Percentiles rank a stretch among this genome's conserved stretches.
phyloP scores from a whole-genome alignment of 2,329 filamentous ascomycete genomes.

The Apiospora arundinis region DNA sequence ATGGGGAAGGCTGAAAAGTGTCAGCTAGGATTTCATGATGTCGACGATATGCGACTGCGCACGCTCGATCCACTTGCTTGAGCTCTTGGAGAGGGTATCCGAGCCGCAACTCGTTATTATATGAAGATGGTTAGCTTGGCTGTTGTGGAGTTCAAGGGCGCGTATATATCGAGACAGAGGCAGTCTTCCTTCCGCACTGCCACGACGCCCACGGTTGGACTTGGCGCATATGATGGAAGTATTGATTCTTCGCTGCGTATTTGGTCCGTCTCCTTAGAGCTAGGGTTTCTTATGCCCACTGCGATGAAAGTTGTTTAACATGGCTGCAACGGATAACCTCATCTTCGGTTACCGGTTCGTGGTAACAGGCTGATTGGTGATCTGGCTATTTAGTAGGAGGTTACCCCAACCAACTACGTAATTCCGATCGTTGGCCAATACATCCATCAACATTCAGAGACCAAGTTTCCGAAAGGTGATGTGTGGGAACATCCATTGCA shows the following conservation, averaged over 20 bases:
- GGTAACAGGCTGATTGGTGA: too few species aligned
- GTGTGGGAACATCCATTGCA: background rate
- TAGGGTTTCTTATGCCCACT: background rate
- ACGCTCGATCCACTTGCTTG: conserved; percentile 22
- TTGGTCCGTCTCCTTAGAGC: too few species aligned
- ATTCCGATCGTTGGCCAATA: too few species aligned
- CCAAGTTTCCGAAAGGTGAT: background rate
- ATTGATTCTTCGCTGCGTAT: conserved; percentile 29
- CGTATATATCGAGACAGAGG: conserved; percentile 34
- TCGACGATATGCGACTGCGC: conserved; percentile 22
- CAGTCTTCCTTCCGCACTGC: conserved; percentile 38
- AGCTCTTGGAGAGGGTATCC: conserved; percentile 20
- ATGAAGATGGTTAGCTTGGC: conserved; percentile 33
- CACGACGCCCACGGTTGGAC: conserved; percentile 31
- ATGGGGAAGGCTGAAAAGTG: conserved; percentile 41
- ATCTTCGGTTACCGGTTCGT: too few species aligned
- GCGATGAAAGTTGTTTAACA: too few species aligned
- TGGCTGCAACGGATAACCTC: too few species aligned
- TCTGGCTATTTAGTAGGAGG: too few species aligned
- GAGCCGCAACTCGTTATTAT: conserved; percentile 31
- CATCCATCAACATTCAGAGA: background rate
- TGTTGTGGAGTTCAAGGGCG: conserved; percentile 26
- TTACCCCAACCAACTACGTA: too few species aligned
- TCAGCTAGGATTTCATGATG: conserved; percentile 7
- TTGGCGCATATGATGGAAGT: conserved; percentile 24